Conservation (phyloP, 139 green algal species). For the Closterium sp. region DNA sequence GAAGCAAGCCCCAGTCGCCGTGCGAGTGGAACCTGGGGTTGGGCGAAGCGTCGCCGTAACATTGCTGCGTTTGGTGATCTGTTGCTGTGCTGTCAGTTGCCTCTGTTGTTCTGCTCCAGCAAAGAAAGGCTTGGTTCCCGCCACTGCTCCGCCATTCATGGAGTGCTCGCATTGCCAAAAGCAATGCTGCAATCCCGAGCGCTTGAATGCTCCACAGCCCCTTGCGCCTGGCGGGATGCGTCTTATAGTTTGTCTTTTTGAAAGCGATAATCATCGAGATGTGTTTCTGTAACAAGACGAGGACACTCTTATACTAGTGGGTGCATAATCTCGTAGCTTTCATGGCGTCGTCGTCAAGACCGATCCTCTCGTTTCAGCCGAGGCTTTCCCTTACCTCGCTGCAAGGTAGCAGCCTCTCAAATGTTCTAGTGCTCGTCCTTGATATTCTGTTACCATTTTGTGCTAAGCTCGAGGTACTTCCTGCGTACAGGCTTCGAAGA, state of each 20-base stretch:
- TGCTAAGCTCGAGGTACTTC: neutral
- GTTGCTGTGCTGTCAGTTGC: neutral
- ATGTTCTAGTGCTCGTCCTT: no score
- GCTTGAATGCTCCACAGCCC: neutral
- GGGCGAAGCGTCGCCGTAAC: neutral
- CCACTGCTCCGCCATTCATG: neutral
- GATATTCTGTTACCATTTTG: neutral
- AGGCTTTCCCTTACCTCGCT: neutral
- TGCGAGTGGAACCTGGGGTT: neutral
- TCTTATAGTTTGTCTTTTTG: neutral
- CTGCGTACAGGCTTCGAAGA: neutral
- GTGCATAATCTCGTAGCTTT: neutral
- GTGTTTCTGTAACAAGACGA: neutral
- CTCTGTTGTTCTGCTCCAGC: neutral
- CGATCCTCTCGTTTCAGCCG: neutral
- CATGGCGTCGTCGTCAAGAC: neutral
- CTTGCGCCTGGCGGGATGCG: neutral
- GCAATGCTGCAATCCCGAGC: neutral
- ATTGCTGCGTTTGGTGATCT: neutral
- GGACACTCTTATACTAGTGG: neutral
- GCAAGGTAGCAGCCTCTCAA: no score
- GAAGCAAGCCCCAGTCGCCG: neutral
- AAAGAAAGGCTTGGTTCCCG: neutral
- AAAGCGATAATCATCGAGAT: neutral
- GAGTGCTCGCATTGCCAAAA: neutral